A percentile compares a stretch with the other conserved stretches of the same genome.
phyloP scores from a whole-genome alignment of 805 yeast species.

The Cyberlindnera bimundalis region DNA sequence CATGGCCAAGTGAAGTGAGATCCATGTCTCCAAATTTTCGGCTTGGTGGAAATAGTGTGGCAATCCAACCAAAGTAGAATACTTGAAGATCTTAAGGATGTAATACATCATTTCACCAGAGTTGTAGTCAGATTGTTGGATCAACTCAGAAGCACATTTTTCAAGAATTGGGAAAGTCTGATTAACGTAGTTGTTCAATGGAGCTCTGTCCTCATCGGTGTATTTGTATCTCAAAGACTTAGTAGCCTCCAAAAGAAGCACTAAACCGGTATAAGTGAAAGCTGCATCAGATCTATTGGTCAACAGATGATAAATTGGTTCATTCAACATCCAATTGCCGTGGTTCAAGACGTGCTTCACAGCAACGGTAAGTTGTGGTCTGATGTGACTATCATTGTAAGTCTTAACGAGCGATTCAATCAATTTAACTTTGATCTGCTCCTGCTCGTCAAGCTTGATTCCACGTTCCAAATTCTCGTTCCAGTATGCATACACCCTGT shows the following conservation, averaged over 20 bases:
- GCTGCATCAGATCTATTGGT: constrained; percentile 34
- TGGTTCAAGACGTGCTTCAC: constrained; percentile 49
- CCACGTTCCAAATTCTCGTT: constrained; percentile 29
- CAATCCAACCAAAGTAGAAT: constrained; percentile 53
- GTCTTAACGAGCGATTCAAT: constrained; percentile 47
- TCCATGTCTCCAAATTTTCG: constrained; percentile 51
- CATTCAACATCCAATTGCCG: constrained; percentile 35
- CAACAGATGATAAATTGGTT: constrained; percentile 34
- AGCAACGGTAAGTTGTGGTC: constrained; percentile 56
- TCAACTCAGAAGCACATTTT: constrained; percentile 42
- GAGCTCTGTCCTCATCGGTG: constrained; percentile 45
- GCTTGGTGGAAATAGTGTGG: constrained; percentile 46
- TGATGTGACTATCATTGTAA: constrained; percentile 39
- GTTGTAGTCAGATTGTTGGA: constrained; percentile 30
- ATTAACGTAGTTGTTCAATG: constrained; percentile 44
- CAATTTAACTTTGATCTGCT: constrained; percentile 50
- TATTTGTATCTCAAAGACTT: constrained; percentile 58
- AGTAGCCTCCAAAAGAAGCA: constrained; percentile 53
- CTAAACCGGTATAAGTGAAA: constrained; percentile 49
- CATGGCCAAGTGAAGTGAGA: constrained; percentile 59
- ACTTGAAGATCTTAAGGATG: constrained; percentile 65
- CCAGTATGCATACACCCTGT: constrained; percentile 58
- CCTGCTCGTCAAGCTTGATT: constrained; percentile 46
- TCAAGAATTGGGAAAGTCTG: constrained; percentile 56
- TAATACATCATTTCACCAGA: constrained; percentile 51